A percentile compares a stretch with the other conserved stretches of the same genome.
Conservation (phyloP, 2,329 filamentous ascomycete species). For the Penicillium sp. region DNA sequence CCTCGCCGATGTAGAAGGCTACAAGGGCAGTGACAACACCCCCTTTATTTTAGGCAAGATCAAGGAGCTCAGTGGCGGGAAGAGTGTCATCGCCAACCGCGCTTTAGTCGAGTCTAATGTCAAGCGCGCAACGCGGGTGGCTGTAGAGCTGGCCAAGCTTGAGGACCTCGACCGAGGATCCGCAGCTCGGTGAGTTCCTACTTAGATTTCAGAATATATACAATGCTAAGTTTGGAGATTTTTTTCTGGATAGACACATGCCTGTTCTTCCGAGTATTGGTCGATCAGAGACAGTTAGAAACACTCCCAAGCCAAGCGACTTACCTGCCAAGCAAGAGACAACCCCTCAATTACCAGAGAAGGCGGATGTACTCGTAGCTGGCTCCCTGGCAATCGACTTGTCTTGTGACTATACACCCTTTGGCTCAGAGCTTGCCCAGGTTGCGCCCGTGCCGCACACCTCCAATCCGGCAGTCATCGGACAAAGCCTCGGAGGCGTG, state of each 20-base stretch:
- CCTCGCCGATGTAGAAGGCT: slow-evolving; percentile 67
- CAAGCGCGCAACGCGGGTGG: slow-evolving; percentile 65
- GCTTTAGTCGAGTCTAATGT: slow-evolving; percentile 71
- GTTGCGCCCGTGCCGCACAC: slow-evolving; percentile 62
- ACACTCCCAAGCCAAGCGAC: slow-evolving; percentile 25
- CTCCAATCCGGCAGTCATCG: slow-evolving; percentile 82
- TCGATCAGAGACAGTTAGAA: slow-evolving; percentile 29
- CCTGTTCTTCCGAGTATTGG: slow-evolving; percentile 35
- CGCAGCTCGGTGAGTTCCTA: slow-evolving; percentile 47
- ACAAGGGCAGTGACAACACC: slow-evolving; percentile 76
- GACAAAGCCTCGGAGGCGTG: slow-evolving; percentile 84
- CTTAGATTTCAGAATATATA: slow-evolving; percentile 30
- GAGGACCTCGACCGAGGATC: slow-evolving; percentile 43
- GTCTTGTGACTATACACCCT: slow-evolving; percentile 73
- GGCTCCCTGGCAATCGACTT: slow-evolving; percentile 89
- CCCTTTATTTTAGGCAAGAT: slow-evolving; percentile 81
- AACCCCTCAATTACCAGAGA: slow-evolving; percentile 20
- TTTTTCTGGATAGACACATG: slow-evolving; percentile 41
- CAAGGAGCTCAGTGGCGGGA: slow-evolving; percentile 73
- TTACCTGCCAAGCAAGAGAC: slow-evolving; percentile 11
- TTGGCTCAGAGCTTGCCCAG: slow-evolving; percentile 40
- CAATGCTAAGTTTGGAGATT: slow-evolving; percentile 42
- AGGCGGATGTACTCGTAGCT: slow-evolving; percentile 76
- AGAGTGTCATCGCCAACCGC: slow-evolving; percentile 74
- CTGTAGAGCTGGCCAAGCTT: slow-evolving; percentile 63